Percentiles rank a stretch among this genome's conserved stretches.
These are phyloP conservation scores for Rubroshorea leprosula DNA, from an alignment of 345 rosid genomes.

Conservation along the genomic window DNA sequence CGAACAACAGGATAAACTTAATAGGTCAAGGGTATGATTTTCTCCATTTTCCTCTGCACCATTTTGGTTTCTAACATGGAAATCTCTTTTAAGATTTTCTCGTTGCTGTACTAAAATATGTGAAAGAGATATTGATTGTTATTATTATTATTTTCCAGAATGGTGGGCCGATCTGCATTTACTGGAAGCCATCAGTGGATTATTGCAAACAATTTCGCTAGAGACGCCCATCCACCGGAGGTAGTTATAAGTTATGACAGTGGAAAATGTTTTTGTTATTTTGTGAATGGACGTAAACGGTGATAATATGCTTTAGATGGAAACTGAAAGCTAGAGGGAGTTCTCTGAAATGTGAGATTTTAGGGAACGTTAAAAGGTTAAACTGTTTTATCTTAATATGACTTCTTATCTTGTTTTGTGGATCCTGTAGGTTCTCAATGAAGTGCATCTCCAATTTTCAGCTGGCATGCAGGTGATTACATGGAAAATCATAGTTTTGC, in stretches of 20 bases:
- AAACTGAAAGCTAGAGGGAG: background rate
- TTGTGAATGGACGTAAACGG: background rate
- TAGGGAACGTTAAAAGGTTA: background rate
- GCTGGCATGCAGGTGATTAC: constrained; percentile 93
- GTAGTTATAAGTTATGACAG: constrained; percentile 21
- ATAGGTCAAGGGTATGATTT: constrained; percentile 84
- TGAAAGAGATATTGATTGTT: constrained; percentile 8
- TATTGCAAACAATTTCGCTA: constrained; percentile 45
- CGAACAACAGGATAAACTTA: constrained; percentile 56
- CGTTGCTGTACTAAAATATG: background rate
- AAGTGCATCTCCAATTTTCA: constrained; percentile 73
- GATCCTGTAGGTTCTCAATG: constrained; percentile 56
- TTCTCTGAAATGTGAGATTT: background rate
- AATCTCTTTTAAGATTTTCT: constrained; percentile 3
- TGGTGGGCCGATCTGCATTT: constrained; percentile 88
- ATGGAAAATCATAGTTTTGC: constrained; percentile 17
- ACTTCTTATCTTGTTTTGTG: constrained; percentile 7
- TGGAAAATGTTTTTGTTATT: background rate
- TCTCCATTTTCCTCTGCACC: background rate
- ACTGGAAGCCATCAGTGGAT: constrained; percentile 87
- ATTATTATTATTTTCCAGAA: constrained; percentile 43
- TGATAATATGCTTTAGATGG: no score
- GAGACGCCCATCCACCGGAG: constrained; percentile 67
- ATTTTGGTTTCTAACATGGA: background rate
- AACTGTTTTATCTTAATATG: constrained; percentile 1